Base-by-base conservation (phyloP, 2,329 filamentous ascomycete species). In the Ceratocystis cubensis region DNA sequence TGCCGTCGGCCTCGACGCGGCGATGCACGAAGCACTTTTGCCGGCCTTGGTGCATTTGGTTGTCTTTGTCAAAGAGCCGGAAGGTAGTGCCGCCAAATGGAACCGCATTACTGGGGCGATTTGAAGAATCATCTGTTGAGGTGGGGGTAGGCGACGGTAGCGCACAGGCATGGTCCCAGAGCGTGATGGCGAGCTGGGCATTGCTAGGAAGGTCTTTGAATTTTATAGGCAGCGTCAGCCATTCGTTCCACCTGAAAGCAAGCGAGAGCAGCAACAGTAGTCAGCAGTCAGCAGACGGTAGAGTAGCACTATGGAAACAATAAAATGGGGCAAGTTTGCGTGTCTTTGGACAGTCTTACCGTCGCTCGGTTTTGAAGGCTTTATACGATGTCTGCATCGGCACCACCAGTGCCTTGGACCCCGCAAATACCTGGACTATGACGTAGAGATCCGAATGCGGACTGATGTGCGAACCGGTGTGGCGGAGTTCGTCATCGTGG, bases 71-170 rank as follows among this genome's bases (percentile, higher is more conserved):
- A 72, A 97, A 99, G n/a, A 99, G 78, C 1, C 88, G 81, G 65
- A 99, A 82, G 0, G 94, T 97, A 0, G 93, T 97, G 45, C 94
- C 94, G 5, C 93, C 94, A 73, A 97, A 99, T 0, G 94, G 93
- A 20, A 96, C 84, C 15, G 89, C 86, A 76, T 96, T 91, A 20
- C 86, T 86, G 66, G 87, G 81, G 3, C 86, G 84, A 13, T 84
- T 84, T 46, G 84, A 80, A 4, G 85, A 86, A 10, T 89, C 91
- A 6, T 91, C 48, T 99, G 81, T 72, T 89, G 48, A 28, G 48
- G 48, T 15, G 10, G 48, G 22, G 22, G 20, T 28, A 25, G 22
- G 4, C 20, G 48, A 10, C 10, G 15, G 61, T 53, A 28, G 17
- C 56, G 22, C 56, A 8, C 56, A 59, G 56, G 64, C 44, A 44